A percentile compares a stretch with the other conserved stretches of the same genome.
Conservation (phyloP, 495 filamentous ascomycete genomes). For the Chlorociboria aeruginascens region DNA sequence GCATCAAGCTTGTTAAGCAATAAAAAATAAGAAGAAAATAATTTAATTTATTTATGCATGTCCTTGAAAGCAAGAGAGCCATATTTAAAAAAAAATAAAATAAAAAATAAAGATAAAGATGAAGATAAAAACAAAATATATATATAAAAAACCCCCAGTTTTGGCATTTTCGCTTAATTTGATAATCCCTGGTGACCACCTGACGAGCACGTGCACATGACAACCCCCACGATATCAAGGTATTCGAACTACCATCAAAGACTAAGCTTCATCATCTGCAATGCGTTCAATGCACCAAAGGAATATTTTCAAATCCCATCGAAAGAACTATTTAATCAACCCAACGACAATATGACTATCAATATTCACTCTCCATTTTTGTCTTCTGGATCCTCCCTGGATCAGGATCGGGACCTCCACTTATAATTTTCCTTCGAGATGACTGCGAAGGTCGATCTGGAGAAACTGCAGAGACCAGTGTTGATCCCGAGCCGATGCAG, state of each 20-base stretch:
- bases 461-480: not conserved
- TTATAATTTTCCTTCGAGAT: slow-evolving; percentile 18
- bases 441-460: not conserved
- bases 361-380: slow-evolving; percentile 5
- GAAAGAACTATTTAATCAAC: not conserved
- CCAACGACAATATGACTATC: not conserved
- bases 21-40: no score
- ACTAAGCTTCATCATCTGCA: not conserved
- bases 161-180: no score
- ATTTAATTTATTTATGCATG: no score
- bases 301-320: not conserved
- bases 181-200: no score
- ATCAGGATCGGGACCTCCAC: slow-evolving; percentile 19
- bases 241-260: not conserved
- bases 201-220: no score
- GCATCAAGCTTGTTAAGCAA: no score
- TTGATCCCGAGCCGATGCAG: slow-evolving; percentile 30
- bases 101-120: no score
- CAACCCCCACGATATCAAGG: not conserved
- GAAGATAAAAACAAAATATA: no score
- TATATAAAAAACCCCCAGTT: no score
- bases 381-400: slow-evolving; percentile 8
- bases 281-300: not conserved
- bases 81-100: no score
- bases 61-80: no score